Evolutionary conservation across 176 grass and related monocot species (phyloP), one percentile per base, ranked within the genome.

Genomic region (Eragrostis curvula): DNA sequence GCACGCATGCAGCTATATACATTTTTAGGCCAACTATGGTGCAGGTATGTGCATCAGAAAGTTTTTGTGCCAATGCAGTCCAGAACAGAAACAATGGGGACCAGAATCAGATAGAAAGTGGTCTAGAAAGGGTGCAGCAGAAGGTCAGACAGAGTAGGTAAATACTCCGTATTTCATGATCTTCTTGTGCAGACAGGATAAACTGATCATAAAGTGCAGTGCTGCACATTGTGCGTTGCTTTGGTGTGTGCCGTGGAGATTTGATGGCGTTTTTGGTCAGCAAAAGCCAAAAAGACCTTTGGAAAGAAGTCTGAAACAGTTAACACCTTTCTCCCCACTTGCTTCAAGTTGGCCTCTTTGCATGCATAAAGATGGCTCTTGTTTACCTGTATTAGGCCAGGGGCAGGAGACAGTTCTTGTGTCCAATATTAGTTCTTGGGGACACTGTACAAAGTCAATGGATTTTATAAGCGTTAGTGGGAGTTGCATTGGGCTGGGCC

Each of bases 401-500:
- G 78, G 42, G 25, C 78, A 81, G 14, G 15, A 8, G 62, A 20
- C 50, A 53, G 5, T 53, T 15, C 50, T 53, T 8, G 13, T 27
- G 11, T 40, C 62, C 53, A 18, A 32, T 64, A 67, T 66, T 66
- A 36, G 25, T n/a, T 79, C 41, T 67, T 43, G 50, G 50, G 50
- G 29, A 74, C 68, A 73, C 84, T 74, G 69, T 3, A 29, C 60
- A 50, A 84, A 68, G 87, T 84, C 87, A 84, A 75, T 52, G 5
- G 14, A 16, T 20, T 59, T 27, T 74, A n/a, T 21, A 36, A 3
- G 14, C 41, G 10, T 28, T 61, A n/a, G n/a, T n/a, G n/a, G n/a
- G n/a, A 14, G 10, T 23, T 63, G 36, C 5, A 72, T 44, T 79
- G 30, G 23, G 13, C 48, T 77, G 39, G 66, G 21, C n/a, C 9